These are phyloP conservation scores for Parastagonospora nodorum DNA, from an alignment of 2,329 filamentous ascomycete genomes.

Conservation along the genomic window DNA sequence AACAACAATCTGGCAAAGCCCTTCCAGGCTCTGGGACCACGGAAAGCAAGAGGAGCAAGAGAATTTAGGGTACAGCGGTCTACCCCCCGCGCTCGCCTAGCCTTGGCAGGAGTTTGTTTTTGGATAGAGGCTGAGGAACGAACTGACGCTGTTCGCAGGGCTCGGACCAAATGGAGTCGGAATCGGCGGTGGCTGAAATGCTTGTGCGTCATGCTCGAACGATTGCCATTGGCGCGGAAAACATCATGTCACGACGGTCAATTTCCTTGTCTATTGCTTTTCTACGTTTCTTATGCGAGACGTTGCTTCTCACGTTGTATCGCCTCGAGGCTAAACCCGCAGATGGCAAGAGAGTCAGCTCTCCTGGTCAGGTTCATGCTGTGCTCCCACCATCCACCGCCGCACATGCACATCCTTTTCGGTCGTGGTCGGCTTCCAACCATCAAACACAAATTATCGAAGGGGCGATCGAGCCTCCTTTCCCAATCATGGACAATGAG, in stretches of 20 bases:
- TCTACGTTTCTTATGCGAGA: slow-evolving; percentile 32
- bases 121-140: slow-evolving; percentile 44
- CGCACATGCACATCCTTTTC: slow-evolving; percentile 34
- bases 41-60: slow-evolving; percentile 41
- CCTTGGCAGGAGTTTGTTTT: slow-evolving; percentile 46
- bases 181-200: slow-evolving; percentile 47
- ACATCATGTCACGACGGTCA: slow-evolving; percentile 31
- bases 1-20: slow-evolving; percentile 27
- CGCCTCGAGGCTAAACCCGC: slow-evolving; percentile 32
- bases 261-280: slow-evolving; percentile 35
- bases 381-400: slow-evolving; percentile 34
- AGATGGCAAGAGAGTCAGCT: slow-evolving; percentile 29
- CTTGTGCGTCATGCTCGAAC: slow-evolving; percentile 44
- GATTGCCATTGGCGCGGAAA: slow-evolving; percentile 37
- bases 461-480: slow-evolving; percentile 25
- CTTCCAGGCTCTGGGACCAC: slow-evolving; percentile 34
- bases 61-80: slow-evolving; percentile 45
- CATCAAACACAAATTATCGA: slow-evolving; percentile 19
- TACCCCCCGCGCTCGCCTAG: slow-evolving; percentile 44
- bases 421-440: slow-evolving; percentile 28
- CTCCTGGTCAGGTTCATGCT: slow-evolving; percentile 31
- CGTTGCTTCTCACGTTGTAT: slow-evolving; percentile 39
- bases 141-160: slow-evolving; percentile 44
- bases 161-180: slow-evolving; percentile 44
- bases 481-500: slow-evolving; percentile 22